A percentile compares a stretch with the other conserved stretches of the same genome.
Evolutionary conservation across 2,329 filamentous ascomycete genomes (phyloP).

Genomic region (Diplocarpon rosae): DNA sequence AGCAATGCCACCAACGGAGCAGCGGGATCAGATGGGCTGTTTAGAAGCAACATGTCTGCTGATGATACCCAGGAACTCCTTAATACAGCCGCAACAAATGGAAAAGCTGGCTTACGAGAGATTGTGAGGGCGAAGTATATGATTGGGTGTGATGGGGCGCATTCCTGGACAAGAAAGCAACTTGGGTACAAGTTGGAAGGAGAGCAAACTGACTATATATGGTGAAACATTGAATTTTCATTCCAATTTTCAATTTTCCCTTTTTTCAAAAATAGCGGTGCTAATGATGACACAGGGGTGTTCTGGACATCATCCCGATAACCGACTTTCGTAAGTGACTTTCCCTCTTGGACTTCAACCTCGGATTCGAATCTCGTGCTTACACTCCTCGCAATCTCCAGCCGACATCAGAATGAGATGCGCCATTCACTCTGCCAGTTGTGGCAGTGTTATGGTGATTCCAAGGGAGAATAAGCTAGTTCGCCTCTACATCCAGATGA

Average conservation of each 20-base stretch:
- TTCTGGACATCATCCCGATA: conserved; percentile 35
- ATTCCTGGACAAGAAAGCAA: conserved; percentile 39
- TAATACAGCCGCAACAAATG: conserved; percentile 23
- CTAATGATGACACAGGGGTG: conserved; percentile 28
- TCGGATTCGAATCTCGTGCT: background rate
- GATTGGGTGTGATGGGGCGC: conserved; percentile 48
- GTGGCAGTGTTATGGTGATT: conserved; percentile 49
- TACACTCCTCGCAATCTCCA: conserved; percentile 35
- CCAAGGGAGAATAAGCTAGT: conserved; percentile 45
- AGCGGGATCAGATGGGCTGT: conserved; percentile 39
- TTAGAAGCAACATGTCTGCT: conserved; percentile 44
- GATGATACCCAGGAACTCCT: conserved; percentile 46
- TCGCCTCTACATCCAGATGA: conserved; percentile 55
- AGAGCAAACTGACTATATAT: conserved; percentile 45
- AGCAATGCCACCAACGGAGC: conserved; percentile 21
- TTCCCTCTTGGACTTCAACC: background rate
- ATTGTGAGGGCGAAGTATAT: conserved; percentile 50
- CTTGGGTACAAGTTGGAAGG: conserved; percentile 46
- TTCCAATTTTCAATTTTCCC: no score
- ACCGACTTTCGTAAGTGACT: conserved; percentile 33
- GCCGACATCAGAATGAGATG: conserved; percentile 48
- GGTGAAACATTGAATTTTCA: conserved; percentile 37
- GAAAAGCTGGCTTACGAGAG: conserved; percentile 38
- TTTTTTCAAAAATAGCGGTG: conserved; percentile 3
- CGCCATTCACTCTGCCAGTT: conserved; percentile 39